phyloP scores from a whole-genome alignment of 2,329 filamentous ascomycete genomes.

The Aspergillus felis region DNA sequence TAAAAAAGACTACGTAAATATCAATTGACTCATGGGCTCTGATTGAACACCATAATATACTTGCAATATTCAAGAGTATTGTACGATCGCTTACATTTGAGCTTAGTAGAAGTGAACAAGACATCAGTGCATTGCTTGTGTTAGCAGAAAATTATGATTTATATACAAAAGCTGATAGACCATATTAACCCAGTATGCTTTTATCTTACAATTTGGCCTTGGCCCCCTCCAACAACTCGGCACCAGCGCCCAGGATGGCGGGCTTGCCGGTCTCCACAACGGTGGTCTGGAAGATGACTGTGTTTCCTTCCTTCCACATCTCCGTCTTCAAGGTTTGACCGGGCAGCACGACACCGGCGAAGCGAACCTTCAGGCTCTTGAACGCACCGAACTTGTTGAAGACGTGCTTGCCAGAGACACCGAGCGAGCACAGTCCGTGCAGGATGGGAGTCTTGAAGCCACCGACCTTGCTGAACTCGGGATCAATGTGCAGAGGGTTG shows the following conservation, averaged over 20 bases:
- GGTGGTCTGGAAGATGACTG: constrained; percentile 78
- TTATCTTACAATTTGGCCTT: constrained; percentile 49
- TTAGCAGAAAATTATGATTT: constrained; percentile 7
- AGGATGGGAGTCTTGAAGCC: constrained; percentile 93
- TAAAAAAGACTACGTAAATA: background rate
- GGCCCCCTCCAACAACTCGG: constrained; percentile 60
- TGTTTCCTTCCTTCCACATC: constrained; percentile 86
- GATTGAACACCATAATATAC: background rate
- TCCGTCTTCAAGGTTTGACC: constrained; percentile 88
- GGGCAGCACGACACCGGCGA: constrained; percentile 78
- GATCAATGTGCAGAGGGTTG: constrained; percentile 95
- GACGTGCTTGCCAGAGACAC: constrained; percentile 85
- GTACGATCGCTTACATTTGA: background rate
- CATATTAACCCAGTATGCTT: background rate
- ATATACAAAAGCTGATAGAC: constrained; percentile 17
- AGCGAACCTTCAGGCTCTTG: constrained; percentile 90
- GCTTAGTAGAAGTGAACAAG: background rate
- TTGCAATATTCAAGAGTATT: background rate
- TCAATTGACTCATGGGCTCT: background rate
- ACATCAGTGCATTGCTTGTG: background rate
- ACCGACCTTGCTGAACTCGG: constrained; percentile 87
- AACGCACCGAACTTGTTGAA: constrained; percentile 77
- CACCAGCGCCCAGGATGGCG: constrained; percentile 76
- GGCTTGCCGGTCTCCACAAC: constrained; percentile 92
- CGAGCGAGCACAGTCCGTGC: constrained; percentile 95